These are phyloP conservation scores for Apiospora phragmitis DNA, from an alignment of 2,329 filamentous ascomycete species.

Conservation along the genomic window DNA sequence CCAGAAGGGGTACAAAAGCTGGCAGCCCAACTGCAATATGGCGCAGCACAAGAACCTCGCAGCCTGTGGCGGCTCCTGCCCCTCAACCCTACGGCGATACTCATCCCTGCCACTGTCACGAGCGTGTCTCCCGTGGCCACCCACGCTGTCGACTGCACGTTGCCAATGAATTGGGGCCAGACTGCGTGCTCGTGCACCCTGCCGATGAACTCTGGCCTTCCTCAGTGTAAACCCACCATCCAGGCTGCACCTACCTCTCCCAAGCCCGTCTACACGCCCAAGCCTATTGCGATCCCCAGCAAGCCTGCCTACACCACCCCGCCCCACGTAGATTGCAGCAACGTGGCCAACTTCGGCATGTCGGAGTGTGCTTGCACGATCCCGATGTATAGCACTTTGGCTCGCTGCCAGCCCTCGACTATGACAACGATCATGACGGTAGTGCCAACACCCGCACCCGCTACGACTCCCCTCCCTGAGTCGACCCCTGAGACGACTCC, in stretches of 20 bases:
- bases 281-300: background rate
- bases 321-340: background rate
- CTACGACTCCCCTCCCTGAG: background rate
- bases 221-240: background rate
- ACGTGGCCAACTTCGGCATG: background rate
- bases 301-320: background rate
- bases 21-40: background rate
- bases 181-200: background rate
- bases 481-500: background rate
- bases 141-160: background rate
- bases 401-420: background rate
- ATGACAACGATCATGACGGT: background rate
- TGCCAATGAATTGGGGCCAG: background rate
- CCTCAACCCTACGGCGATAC: background rate
- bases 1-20: background rate
- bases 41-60: background rate
- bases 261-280: too few relatives aligned
- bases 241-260: too few relatives aligned
- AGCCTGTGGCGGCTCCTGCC: background rate
- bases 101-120: background rate
- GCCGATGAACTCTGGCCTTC: background rate
- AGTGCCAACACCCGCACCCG: background rate
- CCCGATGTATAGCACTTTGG: background rate
- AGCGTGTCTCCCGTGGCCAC: background rate
- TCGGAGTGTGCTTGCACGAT: background rate